Conservation (phyloP, 1,284 basidiomycete genomes). For the Apiotrichum domesticum region DNA sequence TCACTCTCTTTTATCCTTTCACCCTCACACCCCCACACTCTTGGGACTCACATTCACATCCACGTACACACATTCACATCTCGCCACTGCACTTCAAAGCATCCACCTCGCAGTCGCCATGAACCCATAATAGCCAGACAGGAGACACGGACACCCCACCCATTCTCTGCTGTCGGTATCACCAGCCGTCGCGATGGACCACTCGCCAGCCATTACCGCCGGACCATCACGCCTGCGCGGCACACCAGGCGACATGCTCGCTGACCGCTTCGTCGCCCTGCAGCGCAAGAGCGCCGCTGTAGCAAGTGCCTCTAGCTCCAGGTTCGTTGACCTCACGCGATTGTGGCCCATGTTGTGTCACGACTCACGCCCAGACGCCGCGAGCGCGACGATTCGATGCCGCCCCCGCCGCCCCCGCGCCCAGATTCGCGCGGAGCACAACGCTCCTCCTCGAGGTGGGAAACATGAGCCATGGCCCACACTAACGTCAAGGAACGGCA, state of each 20-base stretch:
- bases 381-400: background rate
- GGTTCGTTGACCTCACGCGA: background rate
- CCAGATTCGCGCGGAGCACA: background rate
- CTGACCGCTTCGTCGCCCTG: slow-evolving; percentile 22
- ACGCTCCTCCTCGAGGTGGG: background rate
- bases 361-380: background rate
- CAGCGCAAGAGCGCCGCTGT: slow-evolving; percentile 29
- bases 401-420: background rate
- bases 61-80: no score
- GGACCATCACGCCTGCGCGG: slow-evolving; percentile 5
- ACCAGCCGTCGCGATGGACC: slow-evolving; percentile 1
- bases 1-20: no score
- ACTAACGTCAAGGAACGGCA: background rate
- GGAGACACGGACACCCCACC: background rate
- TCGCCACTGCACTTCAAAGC: no score
- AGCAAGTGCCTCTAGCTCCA: background rate
- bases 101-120: no score
- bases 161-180: no score
- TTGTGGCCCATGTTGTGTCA: background rate
- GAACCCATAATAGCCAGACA: no score
- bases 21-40: no score
- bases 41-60: no score
- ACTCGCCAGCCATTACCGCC: background rate
- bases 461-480: no score
- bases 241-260: slow-evolving; percentile 5